Evolutionary conservation across 2,329 filamentous ascomycete species (phyloP).

Genomic region (Celoporthe dispersa): DNA sequence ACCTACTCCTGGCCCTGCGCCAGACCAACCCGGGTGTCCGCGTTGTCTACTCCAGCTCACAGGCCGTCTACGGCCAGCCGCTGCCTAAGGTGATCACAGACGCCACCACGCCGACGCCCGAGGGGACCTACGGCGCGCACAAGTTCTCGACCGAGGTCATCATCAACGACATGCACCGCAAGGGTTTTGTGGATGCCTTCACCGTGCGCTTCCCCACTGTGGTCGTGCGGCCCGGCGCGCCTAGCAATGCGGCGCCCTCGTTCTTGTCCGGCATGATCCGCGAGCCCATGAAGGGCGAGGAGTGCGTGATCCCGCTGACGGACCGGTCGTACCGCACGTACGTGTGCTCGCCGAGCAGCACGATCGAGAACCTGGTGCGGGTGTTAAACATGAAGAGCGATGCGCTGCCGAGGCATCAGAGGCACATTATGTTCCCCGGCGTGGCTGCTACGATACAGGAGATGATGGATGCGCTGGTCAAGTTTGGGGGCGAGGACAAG

Average conservation of each 20-base stretch:
- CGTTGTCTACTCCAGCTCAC: constrained; percentile 65
- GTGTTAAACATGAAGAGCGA: constrained; percentile 45
- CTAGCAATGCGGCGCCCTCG: constrained; percentile 64
- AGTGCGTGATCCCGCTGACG: constrained; percentile 56
- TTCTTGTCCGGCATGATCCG: constrained; percentile 68
- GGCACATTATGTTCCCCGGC: constrained; percentile 63
- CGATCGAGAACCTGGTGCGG: constrained; percentile 58
- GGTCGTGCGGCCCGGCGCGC: constrained; percentile 62
- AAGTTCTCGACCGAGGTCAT: constrained; percentile 66
- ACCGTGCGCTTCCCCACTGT: constrained; percentile 65
- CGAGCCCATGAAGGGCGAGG: constrained; percentile 61
- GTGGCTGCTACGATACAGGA: constrained; percentile 62
- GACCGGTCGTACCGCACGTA: constrained; percentile 57
- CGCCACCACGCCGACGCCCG: constrained; percentile 58
- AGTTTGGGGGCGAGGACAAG: constrained; percentile 59
- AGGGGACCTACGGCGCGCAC: constrained; percentile 66
- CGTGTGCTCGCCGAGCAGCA: constrained; percentile 56
- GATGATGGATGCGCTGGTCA: constrained; percentile 61
- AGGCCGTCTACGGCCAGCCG: constrained; percentile 66
- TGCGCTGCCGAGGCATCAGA: constrained; percentile 49
- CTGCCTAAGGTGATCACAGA: constrained; percentile 58
- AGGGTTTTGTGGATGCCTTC: constrained; percentile 62
- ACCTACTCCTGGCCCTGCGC: constrained; percentile 54
- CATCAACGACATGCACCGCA: constrained; percentile 66
- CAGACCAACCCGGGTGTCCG: constrained; percentile 55